Conservation (phyloP, 768 basidiomycete species). For the Mycena capillaripes region DNA sequence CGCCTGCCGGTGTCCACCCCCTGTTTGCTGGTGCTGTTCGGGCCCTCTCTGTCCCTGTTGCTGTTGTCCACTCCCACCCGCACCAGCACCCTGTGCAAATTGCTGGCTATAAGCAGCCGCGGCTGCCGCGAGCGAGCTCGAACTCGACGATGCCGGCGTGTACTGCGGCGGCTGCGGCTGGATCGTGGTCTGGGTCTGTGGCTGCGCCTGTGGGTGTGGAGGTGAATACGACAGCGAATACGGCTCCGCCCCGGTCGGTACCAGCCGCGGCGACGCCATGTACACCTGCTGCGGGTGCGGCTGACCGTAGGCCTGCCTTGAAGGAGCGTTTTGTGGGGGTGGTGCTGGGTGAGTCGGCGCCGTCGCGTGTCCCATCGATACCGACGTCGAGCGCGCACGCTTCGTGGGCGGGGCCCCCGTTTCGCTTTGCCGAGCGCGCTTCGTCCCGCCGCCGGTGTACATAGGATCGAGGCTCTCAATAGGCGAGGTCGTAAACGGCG, state of each 20-base stretch:
- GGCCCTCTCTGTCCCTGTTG: background rate
- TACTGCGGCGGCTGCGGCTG: background rate
- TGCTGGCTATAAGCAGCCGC: slow-evolving; percentile 22
- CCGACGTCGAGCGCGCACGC: background rate
- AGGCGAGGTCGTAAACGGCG: too few species aligned
- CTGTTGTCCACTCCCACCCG: background rate
- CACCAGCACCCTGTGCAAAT: background rate
- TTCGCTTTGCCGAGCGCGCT: background rate
- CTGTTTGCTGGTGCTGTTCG: background rate
- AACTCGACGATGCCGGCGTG: slow-evolving; percentile 3
- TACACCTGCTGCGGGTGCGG: background rate
- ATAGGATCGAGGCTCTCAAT: too few species aligned
- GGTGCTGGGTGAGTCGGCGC: background rate
- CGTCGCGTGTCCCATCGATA: too few species aligned
- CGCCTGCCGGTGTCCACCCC: too few species aligned
- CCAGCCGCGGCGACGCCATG: background rate
- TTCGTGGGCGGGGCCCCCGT: background rate
- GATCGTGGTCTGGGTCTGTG: background rate
- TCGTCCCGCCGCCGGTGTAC: background rate
- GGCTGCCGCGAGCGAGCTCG: slow-evolving; percentile 30
- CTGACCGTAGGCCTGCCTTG: background rate
- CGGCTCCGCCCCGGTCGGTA: background rate
- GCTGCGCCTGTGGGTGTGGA: background rate
- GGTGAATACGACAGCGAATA: background rate
- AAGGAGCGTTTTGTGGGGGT: too few species aligned